These are phyloP conservation scores for Phyllosticta paracitricarpa DNA, from an alignment of 2,329 filamentous ascomycete species.

Conservation along the genomic window DNA sequence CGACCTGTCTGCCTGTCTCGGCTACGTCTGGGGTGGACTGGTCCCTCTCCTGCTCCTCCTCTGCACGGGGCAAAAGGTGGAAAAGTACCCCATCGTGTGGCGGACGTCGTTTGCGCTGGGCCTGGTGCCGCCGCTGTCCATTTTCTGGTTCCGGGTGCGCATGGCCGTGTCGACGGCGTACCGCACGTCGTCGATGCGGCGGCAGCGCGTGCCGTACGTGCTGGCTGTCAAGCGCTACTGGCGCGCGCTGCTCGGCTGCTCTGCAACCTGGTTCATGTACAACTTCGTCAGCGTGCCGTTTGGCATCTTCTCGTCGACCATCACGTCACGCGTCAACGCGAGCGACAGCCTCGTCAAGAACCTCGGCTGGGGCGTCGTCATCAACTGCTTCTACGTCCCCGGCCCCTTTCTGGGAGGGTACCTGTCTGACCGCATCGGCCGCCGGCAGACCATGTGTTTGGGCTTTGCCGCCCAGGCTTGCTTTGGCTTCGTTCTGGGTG, in stretches of 20 bases:
- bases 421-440: conserved; percentile 18
- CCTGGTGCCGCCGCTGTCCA: conserved; percentile 38
- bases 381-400: conserved; percentile 20
- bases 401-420: conserved; percentile 21
- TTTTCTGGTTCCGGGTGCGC: conserved; percentile 44
- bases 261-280: conserved; percentile 43
- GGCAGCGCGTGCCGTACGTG: conserved; percentile 35
- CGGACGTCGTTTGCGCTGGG: conserved; percentile 42
- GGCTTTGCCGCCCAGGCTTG: conserved; percentile 18
- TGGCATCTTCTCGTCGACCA: conserved; percentile 45
- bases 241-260: conserved; percentile 39
- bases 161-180: conserved; percentile 44
- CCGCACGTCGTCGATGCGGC: conserved; percentile 35
- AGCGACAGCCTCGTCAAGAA: conserved; percentile 16
- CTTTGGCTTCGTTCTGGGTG: conserved; percentile 20
- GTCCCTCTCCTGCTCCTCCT: conserved; percentile 43
- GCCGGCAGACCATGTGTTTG: conserved; percentile 18
- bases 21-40: conserved; percentile 41
- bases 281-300: conserved; percentile 48
- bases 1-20: conserved; percentile 41
- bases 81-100: conserved; percentile 38
- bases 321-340: conserved; percentile 23
- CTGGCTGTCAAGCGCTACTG: conserved; percentile 41
- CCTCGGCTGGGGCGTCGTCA: conserved; percentile 18
- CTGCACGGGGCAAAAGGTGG: conserved; percentile 36